These are phyloP conservation scores for Pseudopediastrum boryanum DNA, from an alignment of 139 green algal genomes.

Conservation along the genomic window DNA sequence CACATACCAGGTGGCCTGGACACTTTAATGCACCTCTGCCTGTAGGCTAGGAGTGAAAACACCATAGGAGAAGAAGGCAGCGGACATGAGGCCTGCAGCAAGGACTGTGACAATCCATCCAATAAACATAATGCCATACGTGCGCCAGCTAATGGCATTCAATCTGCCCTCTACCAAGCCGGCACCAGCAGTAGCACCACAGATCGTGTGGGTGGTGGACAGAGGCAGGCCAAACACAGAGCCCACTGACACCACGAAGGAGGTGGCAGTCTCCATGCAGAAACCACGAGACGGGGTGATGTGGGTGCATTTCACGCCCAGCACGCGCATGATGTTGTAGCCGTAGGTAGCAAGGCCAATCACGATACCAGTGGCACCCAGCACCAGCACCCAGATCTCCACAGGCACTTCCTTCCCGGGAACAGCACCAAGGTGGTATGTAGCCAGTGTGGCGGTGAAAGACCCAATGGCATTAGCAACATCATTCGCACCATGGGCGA, in stretches of 20 bases:
- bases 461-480: conserved; percentile 80
- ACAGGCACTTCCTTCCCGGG: too few relatives aligned
- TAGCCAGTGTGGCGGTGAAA: conserved; percentile 63
- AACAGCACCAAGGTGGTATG: conserved; percentile 36
- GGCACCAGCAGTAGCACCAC: conserved; percentile 30
- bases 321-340: too few relatives aligned
- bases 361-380: too few relatives aligned
- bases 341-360: too few relatives aligned
- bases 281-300: too few relatives aligned
- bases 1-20: too few relatives aligned
- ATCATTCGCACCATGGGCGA: conserved; percentile 82
- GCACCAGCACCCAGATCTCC: too few relatives aligned
- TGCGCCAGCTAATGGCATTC: not conserved
- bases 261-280: conserved; percentile 64
- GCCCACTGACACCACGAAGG: conserved; percentile 56
- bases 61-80: too few relatives aligned
- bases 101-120: not conserved
- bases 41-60: too few relatives aligned
- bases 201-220: conserved; percentile 60
- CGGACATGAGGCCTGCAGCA: too few relatives aligned
- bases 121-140: not conserved
- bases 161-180: conserved; percentile 6
- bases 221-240: conserved; percentile 51
- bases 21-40: too few relatives aligned
- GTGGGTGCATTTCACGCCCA: too few relatives aligned